phyloP scores from a whole-genome alignment of 1,284 basidiomycete genomes.

The Cutaneotrichosporon dermatis region DNA sequence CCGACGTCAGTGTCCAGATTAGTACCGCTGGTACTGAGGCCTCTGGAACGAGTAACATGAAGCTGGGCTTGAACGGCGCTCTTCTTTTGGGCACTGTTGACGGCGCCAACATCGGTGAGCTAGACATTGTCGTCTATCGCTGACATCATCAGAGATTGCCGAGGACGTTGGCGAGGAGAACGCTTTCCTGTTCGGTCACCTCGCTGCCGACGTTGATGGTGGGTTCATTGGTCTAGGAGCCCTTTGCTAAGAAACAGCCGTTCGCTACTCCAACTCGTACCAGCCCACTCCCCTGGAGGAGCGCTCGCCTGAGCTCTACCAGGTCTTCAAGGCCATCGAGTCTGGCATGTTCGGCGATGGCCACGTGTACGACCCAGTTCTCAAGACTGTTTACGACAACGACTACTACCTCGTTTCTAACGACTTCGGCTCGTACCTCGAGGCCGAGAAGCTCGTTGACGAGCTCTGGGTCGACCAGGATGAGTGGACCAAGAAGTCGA shows the following conservation, averaged over 20 bases:
- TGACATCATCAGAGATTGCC: slow-evolving; percentile 60
- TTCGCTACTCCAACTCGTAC: slow-evolving; percentile 77
- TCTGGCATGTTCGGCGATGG: slow-evolving; percentile 71
- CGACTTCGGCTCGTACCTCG: slow-evolving; percentile 84
- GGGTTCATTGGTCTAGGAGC: background rate
- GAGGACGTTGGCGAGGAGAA: slow-evolving; percentile 76
- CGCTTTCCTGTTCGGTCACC: slow-evolving; percentile 49
- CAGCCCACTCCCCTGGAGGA: slow-evolving; percentile 71
- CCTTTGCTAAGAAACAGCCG: slow-evolving; percentile 35
- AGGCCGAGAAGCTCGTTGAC: slow-evolving; percentile 77
- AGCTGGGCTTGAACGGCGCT: slow-evolving; percentile 63
- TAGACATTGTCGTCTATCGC: background rate
- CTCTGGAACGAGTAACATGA: slow-evolving; percentile 70
- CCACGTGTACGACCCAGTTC: slow-evolving; percentile 67
- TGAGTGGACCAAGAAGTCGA: slow-evolving; percentile 87
- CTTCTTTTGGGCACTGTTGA: slow-evolving; percentile 63
- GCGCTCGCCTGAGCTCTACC: slow-evolving; percentile 71
- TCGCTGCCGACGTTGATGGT: slow-evolving; percentile 59
- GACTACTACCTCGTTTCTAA: slow-evolving; percentile 70
- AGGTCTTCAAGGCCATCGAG: slow-evolving; percentile 62
- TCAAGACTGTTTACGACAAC: slow-evolving; percentile 51
- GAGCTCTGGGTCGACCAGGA: slow-evolving; percentile 72
- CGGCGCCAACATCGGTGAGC: slow-evolving; percentile 75
- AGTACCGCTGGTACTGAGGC: slow-evolving; percentile 86
- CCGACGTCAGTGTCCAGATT: slow-evolving; percentile 88